phyloP scores from a whole-genome alignment of 371 early-diverging fungal genomes.

The Aphelidium insulamus region DNA sequence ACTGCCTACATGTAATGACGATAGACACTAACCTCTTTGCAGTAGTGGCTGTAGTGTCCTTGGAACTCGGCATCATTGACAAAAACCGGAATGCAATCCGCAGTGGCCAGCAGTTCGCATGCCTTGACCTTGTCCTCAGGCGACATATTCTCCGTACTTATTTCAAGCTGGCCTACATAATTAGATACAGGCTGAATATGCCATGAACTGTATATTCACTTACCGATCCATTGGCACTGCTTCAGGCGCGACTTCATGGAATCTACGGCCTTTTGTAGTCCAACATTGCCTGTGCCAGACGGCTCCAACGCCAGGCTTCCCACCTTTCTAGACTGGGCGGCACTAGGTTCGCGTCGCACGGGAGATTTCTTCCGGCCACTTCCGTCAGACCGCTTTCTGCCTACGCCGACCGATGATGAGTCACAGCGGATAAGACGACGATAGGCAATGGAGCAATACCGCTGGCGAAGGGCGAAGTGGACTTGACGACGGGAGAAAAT shows the following conservation, averaged over 20 bases:
- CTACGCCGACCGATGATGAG: background rate
- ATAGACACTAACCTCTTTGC: too few species aligned
- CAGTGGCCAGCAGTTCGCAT: constrained; percentile 24
- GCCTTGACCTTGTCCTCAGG: constrained; percentile 36
- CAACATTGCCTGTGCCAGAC: constrained; percentile 57
- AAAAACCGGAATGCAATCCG: constrained; percentile 60
- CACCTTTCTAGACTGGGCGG: constrained; percentile 4
- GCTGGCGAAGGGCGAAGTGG: background rate
- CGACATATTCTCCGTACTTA: constrained; percentile 44
- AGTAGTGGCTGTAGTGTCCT: constrained; percentile 75
- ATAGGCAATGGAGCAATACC: background rate
- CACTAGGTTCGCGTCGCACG: background rate
- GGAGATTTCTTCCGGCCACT: background rate
- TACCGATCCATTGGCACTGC: constrained; percentile 48
- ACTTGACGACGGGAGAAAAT: constrained; percentile 1
- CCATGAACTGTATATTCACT: too few species aligned
- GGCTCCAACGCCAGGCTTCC: constrained; percentile 40
- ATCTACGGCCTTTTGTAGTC: constrained; percentile 65
- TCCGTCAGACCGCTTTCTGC: background rate
- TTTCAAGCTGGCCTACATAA: too few species aligned
- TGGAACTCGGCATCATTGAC: constrained; percentile 51
- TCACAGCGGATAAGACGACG: background rate
- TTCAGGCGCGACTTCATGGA: constrained; percentile 25
- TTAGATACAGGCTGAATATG: too few species aligned
- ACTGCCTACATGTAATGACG: too few species aligned